Percentiles rank a stretch among this genome's conserved stretches.
Evolutionary conservation across 2,329 filamentous ascomycete species (phyloP).

Genomic region (Ophiostoma pallidulum): DNA sequence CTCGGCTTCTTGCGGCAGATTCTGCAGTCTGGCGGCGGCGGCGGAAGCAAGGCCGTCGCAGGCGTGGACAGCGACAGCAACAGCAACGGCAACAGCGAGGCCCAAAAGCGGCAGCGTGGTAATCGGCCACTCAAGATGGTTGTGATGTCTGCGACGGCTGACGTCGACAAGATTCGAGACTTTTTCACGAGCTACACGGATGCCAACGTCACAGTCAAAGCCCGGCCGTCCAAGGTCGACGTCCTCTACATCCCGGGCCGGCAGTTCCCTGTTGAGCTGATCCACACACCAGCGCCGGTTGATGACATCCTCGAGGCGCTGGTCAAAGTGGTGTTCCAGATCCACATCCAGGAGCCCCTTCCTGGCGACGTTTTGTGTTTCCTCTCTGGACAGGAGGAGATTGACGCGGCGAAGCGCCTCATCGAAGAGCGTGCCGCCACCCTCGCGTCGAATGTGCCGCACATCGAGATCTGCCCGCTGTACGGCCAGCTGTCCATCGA

Average conservation of each 20-base stretch:
- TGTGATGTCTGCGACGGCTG: slow-evolving; percentile 94
- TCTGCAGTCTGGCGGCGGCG: slow-evolving; percentile 14
- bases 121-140: slow-evolving; percentile 76
- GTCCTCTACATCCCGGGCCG: slow-evolving; percentile 69
- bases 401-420: slow-evolving; percentile 69
- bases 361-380: slow-evolving; percentile 92
- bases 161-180: slow-evolving; percentile 64
- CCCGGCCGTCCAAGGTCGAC: slow-evolving; percentile 21
- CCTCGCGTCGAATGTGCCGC: slow-evolving; percentile 66
- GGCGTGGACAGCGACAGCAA: not conserved
- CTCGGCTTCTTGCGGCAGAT: slow-evolving; percentile 81
- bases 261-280: slow-evolving; percentile 72
- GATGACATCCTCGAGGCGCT: slow-evolving; percentile 75
- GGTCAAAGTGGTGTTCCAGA: slow-evolving; percentile 71
- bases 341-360: slow-evolving; percentile 80
- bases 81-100: not conserved
- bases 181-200: slow-evolving; percentile 54
- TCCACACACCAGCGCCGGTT: slow-evolving; percentile 64
- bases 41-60: not conserved
- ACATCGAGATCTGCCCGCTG: slow-evolving; percentile 63
- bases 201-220: not conserved
- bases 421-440: slow-evolving; percentile 70
- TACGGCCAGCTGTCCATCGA: slow-evolving; percentile 85
- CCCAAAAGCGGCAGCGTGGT: slow-evolving; percentile 43
- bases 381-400: slow-evolving; percentile 84